Evolutionary conservation across 2,329 filamentous ascomycete genomes (phyloP), one percentile per base, ranked within the genome.

Genomic region (Massarina eburnea): DNA sequence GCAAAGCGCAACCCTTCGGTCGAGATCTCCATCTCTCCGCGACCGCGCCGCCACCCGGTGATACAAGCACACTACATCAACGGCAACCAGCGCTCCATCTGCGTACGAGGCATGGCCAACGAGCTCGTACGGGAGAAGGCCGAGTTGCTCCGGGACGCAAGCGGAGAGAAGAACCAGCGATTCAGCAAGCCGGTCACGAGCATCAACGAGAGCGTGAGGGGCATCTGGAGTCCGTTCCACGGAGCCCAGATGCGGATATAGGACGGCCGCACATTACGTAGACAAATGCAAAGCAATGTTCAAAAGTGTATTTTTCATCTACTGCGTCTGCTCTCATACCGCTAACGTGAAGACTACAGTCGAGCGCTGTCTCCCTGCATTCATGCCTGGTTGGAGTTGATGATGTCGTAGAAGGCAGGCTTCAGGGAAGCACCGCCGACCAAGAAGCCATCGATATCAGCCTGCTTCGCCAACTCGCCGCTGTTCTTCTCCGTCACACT

Each of bases 401-500:
- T 81, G 62, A 87, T 87, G 59, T 87, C 83, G 61, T 85, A 80
- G 67, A 87, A 96, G 58, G 89, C 91, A 70, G 92, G 92, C 85
- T 97, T 97, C 78, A 97, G 83, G 73, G 88, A 94, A 70, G 92
- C 92, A 74, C 92, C 92, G 57, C 92, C 92, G 59, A 97, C 92
- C 60, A 97, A 82, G 85, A 97, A 97, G 48, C 94, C 94, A 74
- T 99, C 94, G 73, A 99, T 96, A 74, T 99, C 94, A 55, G 83
- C 73, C 83, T 97, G 84, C 80, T 91, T 92, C 71, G 88, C 84
- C 64, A 99, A 82, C 56, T 97, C 92, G 68, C 80, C 83, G 81
- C 89, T 95, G 84, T 99, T 99, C 88, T 96, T 96, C 82, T 96
- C 94, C 71, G 81, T 95, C 66, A 99, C 94, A 65, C 88, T 94